These are phyloP conservation scores for Paraglomus brasilianum DNA, from an alignment of 192 early-diverging fungal genomes.

Conservation along the genomic window DNA sequence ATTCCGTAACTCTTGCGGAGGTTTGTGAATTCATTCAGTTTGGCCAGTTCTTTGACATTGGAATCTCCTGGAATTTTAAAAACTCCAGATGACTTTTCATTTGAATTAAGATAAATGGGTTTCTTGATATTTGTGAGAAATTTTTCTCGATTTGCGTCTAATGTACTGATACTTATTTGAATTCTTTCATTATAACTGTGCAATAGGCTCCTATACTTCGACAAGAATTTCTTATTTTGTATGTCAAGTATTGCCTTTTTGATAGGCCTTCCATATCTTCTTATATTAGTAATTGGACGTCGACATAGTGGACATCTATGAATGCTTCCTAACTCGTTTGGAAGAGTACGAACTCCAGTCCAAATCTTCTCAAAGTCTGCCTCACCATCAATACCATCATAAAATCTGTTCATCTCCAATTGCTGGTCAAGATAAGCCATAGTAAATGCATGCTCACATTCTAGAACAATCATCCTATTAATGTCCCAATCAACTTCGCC, in stretches of 20 bases:
- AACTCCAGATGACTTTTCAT: background rate
- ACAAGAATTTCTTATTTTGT: slow-evolving; percentile 29
- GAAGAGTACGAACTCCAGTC: background rate
- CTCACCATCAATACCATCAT: slow-evolving; percentile 10
- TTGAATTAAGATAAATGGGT: background rate
- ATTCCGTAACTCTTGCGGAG: background rate
- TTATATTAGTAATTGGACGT: background rate
- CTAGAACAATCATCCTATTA: slow-evolving; percentile 44
- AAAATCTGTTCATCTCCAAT: slow-evolving; percentile 46
- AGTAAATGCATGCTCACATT: slow-evolving; percentile 54
- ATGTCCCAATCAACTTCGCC: slow-evolving; percentile 46
- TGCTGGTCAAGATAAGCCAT: slow-evolving; percentile 51
- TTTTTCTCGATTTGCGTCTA: slow-evolving; percentile 9
- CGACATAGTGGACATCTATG: slow-evolving; percentile 16
- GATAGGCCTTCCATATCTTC: slow-evolving; percentile 20
- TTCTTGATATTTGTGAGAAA: slow-evolving; percentile 13
- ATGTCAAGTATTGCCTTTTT: slow-evolving; percentile 19
- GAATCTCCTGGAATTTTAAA: background rate
- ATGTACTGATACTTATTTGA: background rate
- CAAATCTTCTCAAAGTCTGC: background rate
- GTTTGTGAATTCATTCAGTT: background rate
- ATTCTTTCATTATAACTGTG: background rate
- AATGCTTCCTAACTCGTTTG: background rate
- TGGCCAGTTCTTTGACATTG: background rate
- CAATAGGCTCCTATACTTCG: background rate